Evolutionary conservation across 306 rosid species (phyloP), one percentile per base, ranked within the genome.

Genomic region (Vachellia pachyceras): DNA sequence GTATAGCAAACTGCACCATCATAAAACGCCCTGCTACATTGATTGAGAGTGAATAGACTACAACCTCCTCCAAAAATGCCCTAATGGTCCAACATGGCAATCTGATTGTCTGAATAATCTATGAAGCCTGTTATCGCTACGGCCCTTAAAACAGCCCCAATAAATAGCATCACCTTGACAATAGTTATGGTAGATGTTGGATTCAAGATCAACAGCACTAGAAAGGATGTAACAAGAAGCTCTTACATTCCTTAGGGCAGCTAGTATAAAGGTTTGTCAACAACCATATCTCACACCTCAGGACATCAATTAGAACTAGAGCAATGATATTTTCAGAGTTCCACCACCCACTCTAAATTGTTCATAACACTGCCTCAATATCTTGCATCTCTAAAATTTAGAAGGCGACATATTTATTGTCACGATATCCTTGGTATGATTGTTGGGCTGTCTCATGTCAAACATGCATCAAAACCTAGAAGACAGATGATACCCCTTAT

Each of bases 321-420:
- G 70, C 42, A 69, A 76, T 40, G 29, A 64, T 68, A 35, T 58
- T 50, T 73, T 50, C 72, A 23, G 40, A 71, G 78, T 66, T 72
- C 66, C 75, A 76, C 12, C 18, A 25, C 82, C 84, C 83, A 65
- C 88, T 64, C 84, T 79, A 87, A 63, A 50, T 57, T 65, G 85
- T 85, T 46, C 10, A 75, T 69, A 84, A 79, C 81, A 80, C 40
- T 79, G 68, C 65, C 18, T 77, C 73, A 57, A 79, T 49, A 39
- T 46, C 76, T 81, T 74, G 80, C 78, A 72, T 79, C 55, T 73
- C 85, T 79, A 74, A 64, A 75, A 39, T 61, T 37, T 74, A 72
- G 75, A 37, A 64, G 65, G 78, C 54, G 75, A 85, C 58, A 39
- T 13, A 74, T 64, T 66, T 77, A 82, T 66, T 18, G 73, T 82